Evolutionary conservation across 495 filamentous ascomycete species (phyloP), one percentile per base, ranked within the genome.

Genomic region (Penicillium lagena): DNA sequence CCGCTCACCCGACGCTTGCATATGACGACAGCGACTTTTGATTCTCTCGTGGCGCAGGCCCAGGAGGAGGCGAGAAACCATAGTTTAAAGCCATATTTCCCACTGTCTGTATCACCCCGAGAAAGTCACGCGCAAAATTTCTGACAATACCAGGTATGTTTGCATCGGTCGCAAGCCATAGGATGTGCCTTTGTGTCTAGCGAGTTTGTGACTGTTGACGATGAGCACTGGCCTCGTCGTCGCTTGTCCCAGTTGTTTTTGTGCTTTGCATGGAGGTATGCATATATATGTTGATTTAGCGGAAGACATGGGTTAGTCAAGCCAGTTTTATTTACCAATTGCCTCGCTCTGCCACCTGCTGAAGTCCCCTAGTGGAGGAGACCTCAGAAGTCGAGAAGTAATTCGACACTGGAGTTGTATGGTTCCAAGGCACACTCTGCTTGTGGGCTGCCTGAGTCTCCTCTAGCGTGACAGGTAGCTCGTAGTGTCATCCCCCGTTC

Each of bases 51-150:
- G 15, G 77, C 76, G 31, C 75, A 79, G 49, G 85, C 87, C 22
- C 76, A 79, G 43, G 59, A 66, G 45, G 88, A 94, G 52, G 82
- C 85, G 17, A 74, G 75, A 31, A 78, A 84, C 44, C 72, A 66
- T 36, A 70, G 69, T 29, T 68, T 83, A 49, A 90, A 83, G 70
- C 79, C 85, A 44, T 90, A 90, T 59, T 88, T 89, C 47, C 85
- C 83, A 35, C 59, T 89, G 81, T 89, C 60, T 66, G 83, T 75
- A 7, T 31, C 17, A 38, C 9, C 10, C 35, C 9, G 12, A 41
- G 8, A 12, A 7, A 1, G 34, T 9, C 27, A 2, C 2, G 29
- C 12, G 9, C 17, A 11, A 33, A 22, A 37, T 28, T 35, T 17
- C 60, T 64, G 45, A 63, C 56, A 17, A 22, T 29, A n/a, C 49